Percentiles rank a stretch among this genome's conserved stretches.
phyloP scores from a whole-genome alignment of 345 rosid genomes.

The Populus davidiana region DNA sequence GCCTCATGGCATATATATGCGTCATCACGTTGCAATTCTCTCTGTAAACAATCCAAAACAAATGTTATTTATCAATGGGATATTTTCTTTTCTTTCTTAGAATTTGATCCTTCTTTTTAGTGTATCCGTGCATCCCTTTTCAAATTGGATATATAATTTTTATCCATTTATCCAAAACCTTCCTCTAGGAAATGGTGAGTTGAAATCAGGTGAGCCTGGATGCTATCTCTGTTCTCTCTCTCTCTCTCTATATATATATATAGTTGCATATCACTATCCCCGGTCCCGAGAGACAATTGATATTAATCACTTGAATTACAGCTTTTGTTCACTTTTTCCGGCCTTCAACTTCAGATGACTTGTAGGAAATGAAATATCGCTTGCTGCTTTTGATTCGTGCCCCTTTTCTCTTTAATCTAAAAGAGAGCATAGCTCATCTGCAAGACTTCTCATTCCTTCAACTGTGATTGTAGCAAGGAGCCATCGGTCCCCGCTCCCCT shows the following conservation, averaged over 20 bases:
- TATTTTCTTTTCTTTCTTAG: background rate
- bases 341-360: conserved; percentile 14
- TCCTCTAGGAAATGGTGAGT: background rate
- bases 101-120: background rate
- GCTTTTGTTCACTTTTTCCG: conserved; percentile 17
- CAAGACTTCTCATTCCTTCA: background rate
- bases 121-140: background rate
- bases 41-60: conserved; percentile 26
- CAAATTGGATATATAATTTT: background rate
- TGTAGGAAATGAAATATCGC: conserved; percentile 10
- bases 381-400: background rate
- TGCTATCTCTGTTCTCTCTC: background rate
- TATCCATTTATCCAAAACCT: background rate
- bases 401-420: background rate
- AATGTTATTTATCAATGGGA: conserved; percentile 18
- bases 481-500: background rate
- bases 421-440: background rate
- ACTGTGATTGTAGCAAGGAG: conserved; percentile 23
- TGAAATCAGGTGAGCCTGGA: conserved; percentile 12
- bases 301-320: conserved; percentile 24
- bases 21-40: conserved; percentile 25
- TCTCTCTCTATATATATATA: background rate
- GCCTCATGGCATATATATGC: conserved; percentile 33
- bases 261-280: conserved; percentile 21
- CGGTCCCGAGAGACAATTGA: conserved; percentile 21